phyloP scores from a whole-genome alignment of 2,329 filamentous ascomycete species.

The Diaporthe citriasiana region DNA sequence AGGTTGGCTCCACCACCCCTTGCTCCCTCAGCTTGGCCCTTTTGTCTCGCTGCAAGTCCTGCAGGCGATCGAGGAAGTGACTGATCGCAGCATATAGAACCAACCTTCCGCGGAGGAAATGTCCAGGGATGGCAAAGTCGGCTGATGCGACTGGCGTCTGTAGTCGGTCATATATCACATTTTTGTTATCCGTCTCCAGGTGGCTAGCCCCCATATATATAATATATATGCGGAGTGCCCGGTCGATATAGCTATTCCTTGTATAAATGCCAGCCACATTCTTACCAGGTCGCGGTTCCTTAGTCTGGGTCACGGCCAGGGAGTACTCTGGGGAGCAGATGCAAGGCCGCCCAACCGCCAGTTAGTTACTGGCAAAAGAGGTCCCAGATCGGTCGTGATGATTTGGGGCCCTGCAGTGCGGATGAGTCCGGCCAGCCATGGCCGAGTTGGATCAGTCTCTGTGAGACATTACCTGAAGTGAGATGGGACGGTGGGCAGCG shows the following conservation, averaged over 20 bases:
- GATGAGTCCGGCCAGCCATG: slow-evolving; percentile 16
- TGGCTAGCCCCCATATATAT: slow-evolving; percentile 29
- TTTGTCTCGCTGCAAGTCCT: slow-evolving; percentile 24
- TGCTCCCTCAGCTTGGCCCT: slow-evolving; percentile 30
- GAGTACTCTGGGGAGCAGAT: slow-evolving; percentile 3
- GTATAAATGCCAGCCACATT: slow-evolving; percentile 35
- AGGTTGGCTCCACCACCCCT: slow-evolving; percentile 30
- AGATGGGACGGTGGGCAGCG: background rate
- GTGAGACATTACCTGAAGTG: slow-evolving; percentile 28
- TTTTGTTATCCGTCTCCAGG: slow-evolving; percentile 28
- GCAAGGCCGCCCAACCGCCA: slow-evolving; percentile 18
- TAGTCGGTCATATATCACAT: slow-evolving; percentile 40
- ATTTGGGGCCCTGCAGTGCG: slow-evolving; percentile 19
- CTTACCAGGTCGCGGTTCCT: slow-evolving; percentile 8
- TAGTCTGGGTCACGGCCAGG: slow-evolving; percentile 18
- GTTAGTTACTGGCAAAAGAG: background rate
- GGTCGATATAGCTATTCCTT: slow-evolving; percentile 30
- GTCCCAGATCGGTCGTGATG: background rate
- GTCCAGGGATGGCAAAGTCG: slow-evolving; percentile 32
- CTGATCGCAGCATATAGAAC: slow-evolving; percentile 27
- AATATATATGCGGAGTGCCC: slow-evolving; percentile 36
- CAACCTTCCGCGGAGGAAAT: slow-evolving; percentile 25
- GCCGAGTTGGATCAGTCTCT: slow-evolving; percentile 39
- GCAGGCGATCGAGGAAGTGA: slow-evolving; percentile 33
- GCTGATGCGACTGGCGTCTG: slow-evolving; percentile 33